Conservation (phyloP, 2,329 filamentous ascomycete genomes). For the Phoma sp. region DNA sequence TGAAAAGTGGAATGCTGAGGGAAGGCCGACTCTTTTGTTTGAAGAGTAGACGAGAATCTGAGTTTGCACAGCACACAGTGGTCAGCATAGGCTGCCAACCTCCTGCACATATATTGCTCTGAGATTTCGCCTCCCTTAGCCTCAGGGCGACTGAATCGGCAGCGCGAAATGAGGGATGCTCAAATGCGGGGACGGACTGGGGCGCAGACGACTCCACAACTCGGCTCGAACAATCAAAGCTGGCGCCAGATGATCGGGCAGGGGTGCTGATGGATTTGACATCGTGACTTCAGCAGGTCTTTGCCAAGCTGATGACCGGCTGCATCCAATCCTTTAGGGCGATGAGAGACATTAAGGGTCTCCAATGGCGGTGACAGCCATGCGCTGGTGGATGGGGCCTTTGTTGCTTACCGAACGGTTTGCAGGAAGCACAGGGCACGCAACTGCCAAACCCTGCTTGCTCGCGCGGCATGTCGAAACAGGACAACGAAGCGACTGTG, state of each 20-base stretch:
- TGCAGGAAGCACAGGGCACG: slow-evolving; percentile 38
- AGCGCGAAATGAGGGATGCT: slow-evolving; percentile 39
- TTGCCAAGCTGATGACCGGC: slow-evolving; percentile 32
- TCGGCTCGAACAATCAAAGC: slow-evolving; percentile 36
- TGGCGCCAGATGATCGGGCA: slow-evolving; percentile 32
- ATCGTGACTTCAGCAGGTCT: slow-evolving; percentile 28
- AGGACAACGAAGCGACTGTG: slow-evolving; percentile 26
- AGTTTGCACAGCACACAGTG: slow-evolving; percentile 4
- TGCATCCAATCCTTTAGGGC: slow-evolving; percentile 33
- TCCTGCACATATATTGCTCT: slow-evolving; percentile 31
- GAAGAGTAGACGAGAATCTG: neutral
- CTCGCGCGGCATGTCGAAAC: slow-evolving; percentile 20
- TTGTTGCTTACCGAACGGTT: slow-evolving; percentile 33
- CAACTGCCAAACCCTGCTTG: slow-evolving; percentile 21
- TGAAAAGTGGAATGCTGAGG: slow-evolving; percentile 11
- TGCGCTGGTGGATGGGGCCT: slow-evolving; percentile 17
- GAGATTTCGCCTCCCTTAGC: slow-evolving; percentile 31
- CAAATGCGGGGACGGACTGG: slow-evolving; percentile 44
- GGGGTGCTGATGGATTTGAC: slow-evolving; percentile 32
- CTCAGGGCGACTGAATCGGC: slow-evolving; percentile 26
- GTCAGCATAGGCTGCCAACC: slow-evolving; percentile 16
- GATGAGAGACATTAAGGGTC: slow-evolving; percentile 6
- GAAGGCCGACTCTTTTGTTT: slow-evolving; percentile 6
- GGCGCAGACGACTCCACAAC: slow-evolving; percentile 39
- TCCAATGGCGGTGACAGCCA: slow-evolving; percentile 27